Percentiles rank a stretch among this genome's conserved stretches.
Conservation (phyloP, 768 basidiomycete genomes). For the Lactifluus pinguis region DNA sequence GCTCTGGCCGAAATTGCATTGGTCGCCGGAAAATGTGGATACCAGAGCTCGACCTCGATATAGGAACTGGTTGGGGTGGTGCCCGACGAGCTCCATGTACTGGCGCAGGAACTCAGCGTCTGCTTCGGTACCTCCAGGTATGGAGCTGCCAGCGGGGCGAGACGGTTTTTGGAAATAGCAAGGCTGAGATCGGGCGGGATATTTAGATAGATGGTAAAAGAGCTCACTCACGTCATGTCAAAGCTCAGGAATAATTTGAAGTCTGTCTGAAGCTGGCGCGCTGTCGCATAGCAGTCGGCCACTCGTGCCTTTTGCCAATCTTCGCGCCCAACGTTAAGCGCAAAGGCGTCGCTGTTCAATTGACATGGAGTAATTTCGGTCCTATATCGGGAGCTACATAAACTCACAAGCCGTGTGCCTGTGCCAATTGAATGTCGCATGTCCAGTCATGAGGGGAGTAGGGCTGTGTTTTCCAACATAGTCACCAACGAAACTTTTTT, state of each 20-base stretch:
- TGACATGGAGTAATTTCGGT: background rate
- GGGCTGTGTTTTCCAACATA: background rate
- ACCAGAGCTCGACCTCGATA: slow-evolving; percentile 27
- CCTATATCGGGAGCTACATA: too few relatives aligned
- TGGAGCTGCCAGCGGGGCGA: slow-evolving; percentile 25
- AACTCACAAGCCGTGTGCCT: slow-evolving; percentile 6
- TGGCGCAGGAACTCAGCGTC: slow-evolving; percentile 20
- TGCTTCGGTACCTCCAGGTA: slow-evolving; percentile 11
- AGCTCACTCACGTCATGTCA: slow-evolving; percentile 28
- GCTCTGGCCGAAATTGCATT: slow-evolving; percentile 26
- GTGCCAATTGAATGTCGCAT: slow-evolving; percentile 5
- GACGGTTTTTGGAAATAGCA: background rate
- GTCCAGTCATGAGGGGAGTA: background rate
- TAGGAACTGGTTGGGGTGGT: slow-evolving; percentile 27
- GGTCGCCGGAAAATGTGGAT: slow-evolving; percentile 33
- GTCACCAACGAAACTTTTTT: background rate
- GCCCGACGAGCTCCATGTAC: slow-evolving; percentile 24
- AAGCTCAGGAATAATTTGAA: slow-evolving; percentile 33
- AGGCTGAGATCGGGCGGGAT: too few relatives aligned
- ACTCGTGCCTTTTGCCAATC: slow-evolving; percentile 23
- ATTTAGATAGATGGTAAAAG: background rate
- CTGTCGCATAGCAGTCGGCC: slow-evolving; percentile 38
- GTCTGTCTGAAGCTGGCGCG: slow-evolving; percentile 30
- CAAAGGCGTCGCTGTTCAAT: slow-evolving; percentile 2
- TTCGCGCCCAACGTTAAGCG: slow-evolving; percentile 23